phyloP scores from a whole-genome alignment of 768 basidiomycete species.

The Erythrobasidium yunnanense region DNA sequence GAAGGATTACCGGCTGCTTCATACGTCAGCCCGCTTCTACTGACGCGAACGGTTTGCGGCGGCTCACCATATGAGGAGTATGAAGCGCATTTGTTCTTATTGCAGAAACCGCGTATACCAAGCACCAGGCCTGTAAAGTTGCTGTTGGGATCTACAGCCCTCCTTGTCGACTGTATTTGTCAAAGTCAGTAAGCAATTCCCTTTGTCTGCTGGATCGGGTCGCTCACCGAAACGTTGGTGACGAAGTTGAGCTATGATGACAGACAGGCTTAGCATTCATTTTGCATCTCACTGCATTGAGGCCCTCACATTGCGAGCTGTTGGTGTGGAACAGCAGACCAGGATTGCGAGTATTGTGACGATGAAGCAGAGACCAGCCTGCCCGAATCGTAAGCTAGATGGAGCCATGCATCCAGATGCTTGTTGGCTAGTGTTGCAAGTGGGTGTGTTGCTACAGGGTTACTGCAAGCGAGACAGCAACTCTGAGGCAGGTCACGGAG shows the following conservation, averaged over 20 bases:
- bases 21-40: neutral
- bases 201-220: no score
- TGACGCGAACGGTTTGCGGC: neutral
- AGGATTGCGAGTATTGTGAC: neutral
- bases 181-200: no score
- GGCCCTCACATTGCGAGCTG: neutral
- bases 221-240: neutral
- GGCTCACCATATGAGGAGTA: neutral
- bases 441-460: no score
- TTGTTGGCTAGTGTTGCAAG: no score
- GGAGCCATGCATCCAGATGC: neutral
- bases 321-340: neutral
- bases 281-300: neutral
- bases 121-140: neutral
- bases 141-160: neutral
- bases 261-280: neutral
- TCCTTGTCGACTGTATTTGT: neutral
- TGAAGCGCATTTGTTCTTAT: neutral
- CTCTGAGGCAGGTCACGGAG: no score
- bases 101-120: constrained; percentile 5
- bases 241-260: neutral
- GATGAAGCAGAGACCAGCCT: neutral
- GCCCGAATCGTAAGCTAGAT: neutral
- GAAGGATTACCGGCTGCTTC: neutral
- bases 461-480: no score